These are phyloP conservation scores for Podaxis sp. DNA, from an alignment of 768 basidiomycete species.

Conservation along the genomic window DNA sequence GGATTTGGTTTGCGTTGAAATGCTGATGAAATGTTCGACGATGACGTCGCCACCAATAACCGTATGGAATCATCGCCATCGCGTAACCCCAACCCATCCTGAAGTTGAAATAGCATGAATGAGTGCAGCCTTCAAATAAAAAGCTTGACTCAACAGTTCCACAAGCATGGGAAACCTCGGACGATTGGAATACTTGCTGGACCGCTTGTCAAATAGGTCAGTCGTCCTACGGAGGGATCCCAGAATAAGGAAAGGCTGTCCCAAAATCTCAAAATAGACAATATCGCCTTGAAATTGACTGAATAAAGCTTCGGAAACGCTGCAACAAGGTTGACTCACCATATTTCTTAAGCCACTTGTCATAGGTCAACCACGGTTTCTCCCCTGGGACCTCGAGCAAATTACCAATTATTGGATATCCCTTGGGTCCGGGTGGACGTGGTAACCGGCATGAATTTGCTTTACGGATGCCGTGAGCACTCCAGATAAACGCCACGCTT, in stretches of 20 bases:
- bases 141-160: not conserved
- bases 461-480: not conserved
- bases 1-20: slow-evolving; percentile 23
- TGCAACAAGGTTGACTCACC: slow-evolving; percentile 7
- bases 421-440: slow-evolving; percentile 19
- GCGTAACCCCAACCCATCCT: slow-evolving; percentile 28
- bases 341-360: slow-evolving; percentile 16
- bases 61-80: slow-evolving; percentile 26
- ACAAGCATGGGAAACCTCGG: slow-evolving; percentile 9
- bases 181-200: slow-evolving; percentile 19
- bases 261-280: slow-evolving; percentile 17
- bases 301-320: not conserved
- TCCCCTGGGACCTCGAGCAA: slow-evolving; percentile 9
- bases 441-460: slow-evolving; percentile 11
- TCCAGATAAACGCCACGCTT: too few relatives aligned
- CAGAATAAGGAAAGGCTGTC: slow-evolving; percentile 17
- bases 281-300: slow-evolving; percentile 14
- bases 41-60: slow-evolving; percentile 27
- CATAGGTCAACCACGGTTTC: slow-evolving; percentile 16
- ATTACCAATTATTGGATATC: slow-evolving; percentile 18
- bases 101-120: not conserved
- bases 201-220: slow-evolving; percentile 21
- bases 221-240: slow-evolving; percentile 5
- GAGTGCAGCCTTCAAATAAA: not conserved
- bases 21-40: slow-evolving; percentile 26